Conservation (phyloP, 1,284 basidiomycete species). For the Exobasidium rhododendri region DNA sequence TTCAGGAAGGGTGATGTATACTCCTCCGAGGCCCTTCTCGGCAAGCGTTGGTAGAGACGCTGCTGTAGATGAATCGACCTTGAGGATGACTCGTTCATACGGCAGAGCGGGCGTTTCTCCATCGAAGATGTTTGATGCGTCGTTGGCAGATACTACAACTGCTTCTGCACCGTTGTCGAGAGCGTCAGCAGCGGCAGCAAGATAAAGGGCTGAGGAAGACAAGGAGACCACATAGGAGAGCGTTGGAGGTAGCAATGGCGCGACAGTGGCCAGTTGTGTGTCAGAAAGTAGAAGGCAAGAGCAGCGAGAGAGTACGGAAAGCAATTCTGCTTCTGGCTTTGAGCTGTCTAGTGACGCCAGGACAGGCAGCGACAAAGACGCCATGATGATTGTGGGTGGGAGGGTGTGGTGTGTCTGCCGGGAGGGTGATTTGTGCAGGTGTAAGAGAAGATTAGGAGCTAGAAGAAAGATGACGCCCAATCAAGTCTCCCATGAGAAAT, state of each 20-base stretch:
- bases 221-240: conserved; percentile 30
- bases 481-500: too few relatives aligned
- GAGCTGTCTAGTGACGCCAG: conserved; percentile 34
- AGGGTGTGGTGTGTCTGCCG: too few relatives aligned
- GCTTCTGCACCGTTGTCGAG: conserved; percentile 45
- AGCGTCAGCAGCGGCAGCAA: conserved; percentile 19
- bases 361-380: conserved; percentile 34
- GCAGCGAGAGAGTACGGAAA: conserved; percentile 29
- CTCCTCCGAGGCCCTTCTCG: conserved; percentile 29
- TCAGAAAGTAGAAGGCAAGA: conserved; percentile 32
- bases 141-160: conserved; percentile 27
- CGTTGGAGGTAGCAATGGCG: conserved; percentile 16
- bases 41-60: conserved; percentile 28
- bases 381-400: too few relatives aligned
- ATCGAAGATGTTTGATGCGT: conserved; percentile 27
- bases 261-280: conserved; percentile 18
- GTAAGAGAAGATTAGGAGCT: too few relatives aligned
- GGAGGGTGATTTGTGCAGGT: too few relatives aligned
- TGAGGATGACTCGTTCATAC: conserved; percentile 33
- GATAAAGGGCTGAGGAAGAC: conserved; percentile 14
- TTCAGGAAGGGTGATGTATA: conserved; percentile 29
- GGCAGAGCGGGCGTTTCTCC: conserved; percentile 25
- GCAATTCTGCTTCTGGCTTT: conserved; percentile 18
- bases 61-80: conserved; percentile 23
- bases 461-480: too few relatives aligned